Percentiles rank a stretch among this genome's conserved stretches.
phyloP scores from a whole-genome alignment of 2,329 filamentous ascomycete species.

The Dothideomycetes sp. region DNA sequence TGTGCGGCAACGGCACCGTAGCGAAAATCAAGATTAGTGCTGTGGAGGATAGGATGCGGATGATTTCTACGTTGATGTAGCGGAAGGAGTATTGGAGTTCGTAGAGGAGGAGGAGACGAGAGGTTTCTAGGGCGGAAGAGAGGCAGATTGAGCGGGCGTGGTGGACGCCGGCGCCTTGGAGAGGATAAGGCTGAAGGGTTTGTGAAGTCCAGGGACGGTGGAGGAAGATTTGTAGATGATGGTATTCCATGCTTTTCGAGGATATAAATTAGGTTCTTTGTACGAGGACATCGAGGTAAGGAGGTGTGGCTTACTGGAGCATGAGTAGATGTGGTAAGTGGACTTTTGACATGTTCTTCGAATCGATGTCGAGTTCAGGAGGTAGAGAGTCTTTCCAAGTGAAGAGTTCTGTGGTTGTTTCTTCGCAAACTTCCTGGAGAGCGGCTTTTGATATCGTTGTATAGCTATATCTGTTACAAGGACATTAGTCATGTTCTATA shows the following conservation, averaged over 20 bases:
- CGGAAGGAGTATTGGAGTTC: constrained; percentile 35
- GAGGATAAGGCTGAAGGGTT: constrained; percentile 32
- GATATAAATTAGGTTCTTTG: too few relatives aligned
- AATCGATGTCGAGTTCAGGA: constrained; percentile 26
- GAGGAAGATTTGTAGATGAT: constrained; percentile 36
- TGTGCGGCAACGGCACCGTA: constrained; percentile 17
- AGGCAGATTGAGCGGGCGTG: constrained; percentile 37
- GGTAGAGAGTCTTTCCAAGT: constrained; percentile 35
- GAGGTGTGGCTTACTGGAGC: too few relatives aligned
- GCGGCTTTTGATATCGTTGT: constrained; percentile 27
- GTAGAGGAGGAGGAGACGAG: constrained; percentile 33
- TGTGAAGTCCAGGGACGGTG: constrained; percentile 38
- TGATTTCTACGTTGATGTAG: constrained; percentile 36
- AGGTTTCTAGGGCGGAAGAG: constrained; percentile 32
- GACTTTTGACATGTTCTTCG: constrained; percentile 14
- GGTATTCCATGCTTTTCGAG: constrained; percentile 38
- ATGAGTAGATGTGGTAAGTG: constrained; percentile 15
- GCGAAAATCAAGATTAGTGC: constrained; percentile 30
- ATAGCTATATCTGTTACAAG: too few relatives aligned
- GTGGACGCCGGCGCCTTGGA: constrained; percentile 35
- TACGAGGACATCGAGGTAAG: too few relatives aligned
- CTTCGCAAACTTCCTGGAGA: constrained; percentile 30
- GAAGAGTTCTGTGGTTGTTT: constrained; percentile 25
- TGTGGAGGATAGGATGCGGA: constrained; percentile 37
- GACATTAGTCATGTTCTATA: too few relatives aligned